Evolutionary conservation across 768 basidiomycete species (phyloP), one percentile per base, ranked within the genome.

Genomic region (Chiua virens): DNA sequence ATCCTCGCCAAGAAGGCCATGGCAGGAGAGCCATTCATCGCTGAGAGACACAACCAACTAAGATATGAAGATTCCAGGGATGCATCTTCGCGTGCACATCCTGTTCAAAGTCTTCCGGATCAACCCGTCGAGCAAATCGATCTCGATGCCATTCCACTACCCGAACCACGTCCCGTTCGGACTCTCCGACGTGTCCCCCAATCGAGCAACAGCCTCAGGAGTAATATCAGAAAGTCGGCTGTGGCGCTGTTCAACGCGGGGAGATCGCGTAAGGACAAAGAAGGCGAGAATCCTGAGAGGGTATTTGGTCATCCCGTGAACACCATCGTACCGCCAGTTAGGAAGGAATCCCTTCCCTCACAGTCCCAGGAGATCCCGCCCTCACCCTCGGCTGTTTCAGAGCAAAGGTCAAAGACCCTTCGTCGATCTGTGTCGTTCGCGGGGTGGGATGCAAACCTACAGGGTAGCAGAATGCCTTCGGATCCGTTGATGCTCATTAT

Each of bases 371-470:
- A 25, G 22, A 11, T 4, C 17, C 5, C 38, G 8, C 18, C 44
- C 14, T 18, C 47, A 4, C 21, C 44, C 13, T 18, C 46, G 3
- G 37, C 38, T 11, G n/a, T 39, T 20, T 11, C 45, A 6, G 32
- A 0, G 6, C 34, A 28, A 40, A 35, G 17, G 13, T 45, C 57
- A 4, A 52, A 38, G 20, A 28, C 45, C 8, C 52, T 67, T 13
- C 67, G 65, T 40, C 65, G 67, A 28, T 67, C 66, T 5, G 58
- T n/a, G 37, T 67, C 67, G 28, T 60, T 55, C 13, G 56, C 58
- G 15, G 62, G 57, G 5, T 53, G 55, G 55, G 40, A 54, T 10
- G 17, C 20, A 1, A 30, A 32, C 5, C 23, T 41, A 17, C 30
- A 25, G 14, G 1, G 27, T 8, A 21, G 23, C 9, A 5, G 13